These are phyloP conservation scores for Asterella californica DNA, from an alignment of 225 moss, liverwort and hornwort species.

Conservation along the genomic window DNA sequence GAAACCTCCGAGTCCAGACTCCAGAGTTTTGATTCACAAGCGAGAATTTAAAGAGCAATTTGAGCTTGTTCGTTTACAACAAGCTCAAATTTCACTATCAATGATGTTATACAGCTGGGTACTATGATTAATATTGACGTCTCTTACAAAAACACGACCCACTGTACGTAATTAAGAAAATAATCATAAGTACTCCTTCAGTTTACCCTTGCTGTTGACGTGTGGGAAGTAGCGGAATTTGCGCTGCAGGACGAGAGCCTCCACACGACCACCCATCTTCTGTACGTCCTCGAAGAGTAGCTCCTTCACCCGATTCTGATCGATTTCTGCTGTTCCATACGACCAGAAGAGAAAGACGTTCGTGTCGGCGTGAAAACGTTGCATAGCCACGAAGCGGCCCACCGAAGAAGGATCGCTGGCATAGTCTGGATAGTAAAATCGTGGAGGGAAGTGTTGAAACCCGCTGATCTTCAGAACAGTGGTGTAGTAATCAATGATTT, in stretches of 20 bases:
- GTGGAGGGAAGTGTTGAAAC: constrained; percentile 29
- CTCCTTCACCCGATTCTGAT: constrained; percentile 27
- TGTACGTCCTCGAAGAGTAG: constrained; percentile 32
- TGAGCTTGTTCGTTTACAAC: no score
- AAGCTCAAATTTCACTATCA: no score
- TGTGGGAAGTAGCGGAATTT: constrained; percentile 46
- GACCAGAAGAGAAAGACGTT: constrained; percentile 47
- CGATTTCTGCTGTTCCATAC: constrained; percentile 35
- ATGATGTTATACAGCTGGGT: no score
- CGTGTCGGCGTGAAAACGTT: constrained; percentile 37
- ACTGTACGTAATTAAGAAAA: no score
- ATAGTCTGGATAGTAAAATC: constrained; percentile 38
- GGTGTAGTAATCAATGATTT: constrained; percentile 43
- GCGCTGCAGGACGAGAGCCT: constrained; percentile 29
- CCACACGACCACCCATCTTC: constrained; percentile 34
- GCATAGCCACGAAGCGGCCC: constrained; percentile 43
- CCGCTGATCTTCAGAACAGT: constrained; percentile 43
- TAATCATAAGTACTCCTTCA: not conserved
- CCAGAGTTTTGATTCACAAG: no score
- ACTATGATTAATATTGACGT: no score
- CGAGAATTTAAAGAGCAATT: no score
- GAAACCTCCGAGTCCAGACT: no score
- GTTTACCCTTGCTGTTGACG: constrained; percentile 30
- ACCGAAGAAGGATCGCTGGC: constrained; percentile 28
- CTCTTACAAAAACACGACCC: not conserved